phyloP scores from a whole-genome alignment of 1,139 yeast genomes.

The Zygosaccharomyces sapae region DNA sequence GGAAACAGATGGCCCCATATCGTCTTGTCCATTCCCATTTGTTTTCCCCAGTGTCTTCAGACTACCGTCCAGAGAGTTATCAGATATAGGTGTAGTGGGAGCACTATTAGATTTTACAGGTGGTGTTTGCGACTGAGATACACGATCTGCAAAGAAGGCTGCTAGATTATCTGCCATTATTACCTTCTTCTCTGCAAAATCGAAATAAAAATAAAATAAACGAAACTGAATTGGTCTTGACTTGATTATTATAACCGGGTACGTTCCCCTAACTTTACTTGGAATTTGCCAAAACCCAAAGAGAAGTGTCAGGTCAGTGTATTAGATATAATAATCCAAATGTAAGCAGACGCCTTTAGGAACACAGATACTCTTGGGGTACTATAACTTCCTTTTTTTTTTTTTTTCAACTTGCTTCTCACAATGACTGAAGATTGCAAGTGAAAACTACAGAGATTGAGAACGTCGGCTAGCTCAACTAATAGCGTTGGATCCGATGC shows the following conservation, averaged over 20 bases:
- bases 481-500: not conserved
- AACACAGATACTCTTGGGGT: no score
- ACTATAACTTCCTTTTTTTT: not conserved
- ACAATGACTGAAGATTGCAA: not conserved
- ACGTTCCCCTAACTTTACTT: not conserved
- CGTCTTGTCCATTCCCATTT: constrained; percentile 25
- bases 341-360: no score
- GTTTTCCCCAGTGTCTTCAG: constrained; percentile 3
- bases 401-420: no score
- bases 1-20: constrained; percentile 39
- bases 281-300: not conserved
- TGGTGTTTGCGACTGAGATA: constrained; percentile 6
- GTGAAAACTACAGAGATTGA: not conserved
- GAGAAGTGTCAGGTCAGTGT: not conserved
- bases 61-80: constrained; percentile 1
- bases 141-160: constrained; percentile 24
- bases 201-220: no score
- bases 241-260: not conserved
- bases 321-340: not conserved
- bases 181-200: no score
- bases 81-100: constrained; percentile 8
- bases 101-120: constrained; percentile 9
- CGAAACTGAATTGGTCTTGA: no score
- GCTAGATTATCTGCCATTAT: constrained; percentile 32
- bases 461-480: not conserved